phyloP scores from a whole-genome alignment of 768 basidiomycete genomes.

The Exsudoporus frostii region DNA sequence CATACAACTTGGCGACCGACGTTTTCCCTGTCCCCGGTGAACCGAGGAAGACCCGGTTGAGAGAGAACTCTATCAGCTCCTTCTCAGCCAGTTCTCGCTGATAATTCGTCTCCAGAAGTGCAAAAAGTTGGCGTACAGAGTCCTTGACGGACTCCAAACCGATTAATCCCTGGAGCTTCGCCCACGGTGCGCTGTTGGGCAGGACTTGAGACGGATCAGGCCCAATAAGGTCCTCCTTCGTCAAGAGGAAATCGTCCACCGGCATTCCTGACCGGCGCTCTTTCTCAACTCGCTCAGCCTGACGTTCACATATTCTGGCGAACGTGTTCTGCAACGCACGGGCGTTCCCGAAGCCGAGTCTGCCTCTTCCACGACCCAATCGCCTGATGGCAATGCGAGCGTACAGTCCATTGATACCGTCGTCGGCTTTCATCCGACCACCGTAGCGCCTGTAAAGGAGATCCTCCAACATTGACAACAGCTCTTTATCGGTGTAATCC shows the following conservation, averaged over 20 bases:
- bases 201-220: conserved; percentile 56
- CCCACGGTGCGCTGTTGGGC: conserved; percentile 47
- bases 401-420: conserved; percentile 54
- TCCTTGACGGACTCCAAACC: conserved; percentile 60
- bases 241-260: conserved; percentile 52
- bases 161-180: conserved; percentile 48
- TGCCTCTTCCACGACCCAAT: conserved; percentile 57
- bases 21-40: conserved; percentile 74
- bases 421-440: conserved; percentile 55
- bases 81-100: conserved; percentile 55
- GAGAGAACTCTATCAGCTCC: conserved; percentile 48
- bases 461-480: conserved; percentile 52
- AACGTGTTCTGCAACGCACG: conserved; percentile 57
- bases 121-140: conserved; percentile 47
- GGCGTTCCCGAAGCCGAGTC: conserved; percentile 66
- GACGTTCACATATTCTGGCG: conserved; percentile 45
- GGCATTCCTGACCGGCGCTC: conserved; percentile 39
- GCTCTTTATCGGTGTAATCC: conserved; percentile 59
- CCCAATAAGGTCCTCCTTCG: conserved; percentile 59
- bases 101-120: conserved; percentile 53
- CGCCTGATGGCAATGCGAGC: conserved; percentile 56
- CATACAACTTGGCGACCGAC: conserved; percentile 66
- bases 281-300: conserved; percentile 47
- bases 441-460: conserved; percentile 43
- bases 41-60: conserved; percentile 67